Percentiles rank a stretch among this genome's conserved stretches.
Conservation (phyloP, 1,284 basidiomycete genomes). For the Cryptococcus sp. region DNA sequence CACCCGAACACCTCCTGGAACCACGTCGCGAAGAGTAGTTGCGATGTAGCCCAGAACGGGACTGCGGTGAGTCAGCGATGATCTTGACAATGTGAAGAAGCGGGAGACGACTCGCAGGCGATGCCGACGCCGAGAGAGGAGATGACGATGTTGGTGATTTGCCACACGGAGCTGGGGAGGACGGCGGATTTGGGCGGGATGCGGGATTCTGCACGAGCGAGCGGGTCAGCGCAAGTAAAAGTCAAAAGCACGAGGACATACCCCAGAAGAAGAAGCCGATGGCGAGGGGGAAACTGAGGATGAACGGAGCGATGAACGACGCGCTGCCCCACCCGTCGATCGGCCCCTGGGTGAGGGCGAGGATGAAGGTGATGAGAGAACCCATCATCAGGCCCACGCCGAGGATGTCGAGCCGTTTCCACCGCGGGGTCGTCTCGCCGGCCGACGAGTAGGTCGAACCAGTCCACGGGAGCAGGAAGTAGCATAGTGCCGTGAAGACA, state of each 20-base stretch:
- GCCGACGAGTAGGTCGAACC: slow-evolving; percentile 21
- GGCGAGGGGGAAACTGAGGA: slow-evolving; percentile 35
- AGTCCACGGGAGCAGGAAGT: slow-evolving; percentile 38
- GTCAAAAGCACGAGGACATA: slow-evolving; percentile 2
- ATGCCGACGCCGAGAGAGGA: slow-evolving; percentile 26
- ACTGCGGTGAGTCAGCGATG: slow-evolving; percentile 22
- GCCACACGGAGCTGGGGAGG: slow-evolving; percentile 38
- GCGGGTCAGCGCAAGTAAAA: neutral
- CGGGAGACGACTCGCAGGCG: slow-evolving; percentile 7
- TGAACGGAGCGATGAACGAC: slow-evolving; percentile 49
- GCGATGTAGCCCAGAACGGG: slow-evolving; percentile 41
- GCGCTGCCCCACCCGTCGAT: slow-evolving; percentile 46
- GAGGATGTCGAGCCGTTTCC: slow-evolving; percentile 48
- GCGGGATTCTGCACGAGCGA: slow-evolving; percentile 20
- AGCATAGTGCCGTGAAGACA: slow-evolving; percentile 27
- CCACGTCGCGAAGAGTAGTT: slow-evolving; percentile 34
- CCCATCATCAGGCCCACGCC: slow-evolving; percentile 44
- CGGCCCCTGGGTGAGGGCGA: slow-evolving; percentile 47
- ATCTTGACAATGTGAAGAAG: neutral
- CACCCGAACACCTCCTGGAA: slow-evolving; percentile 17
- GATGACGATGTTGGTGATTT: slow-evolving; percentile 42
- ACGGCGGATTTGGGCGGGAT: slow-evolving; percentile 33
- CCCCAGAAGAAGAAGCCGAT: slow-evolving; percentile 47
- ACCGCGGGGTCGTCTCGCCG: slow-evolving; percentile 24
- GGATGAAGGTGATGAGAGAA: slow-evolving; percentile 46